Evolutionary conservation across 352 stramenopile species (phyloP), one percentile per base, ranked within the genome.

Genomic region (Aphanomyces astaci): DNA sequence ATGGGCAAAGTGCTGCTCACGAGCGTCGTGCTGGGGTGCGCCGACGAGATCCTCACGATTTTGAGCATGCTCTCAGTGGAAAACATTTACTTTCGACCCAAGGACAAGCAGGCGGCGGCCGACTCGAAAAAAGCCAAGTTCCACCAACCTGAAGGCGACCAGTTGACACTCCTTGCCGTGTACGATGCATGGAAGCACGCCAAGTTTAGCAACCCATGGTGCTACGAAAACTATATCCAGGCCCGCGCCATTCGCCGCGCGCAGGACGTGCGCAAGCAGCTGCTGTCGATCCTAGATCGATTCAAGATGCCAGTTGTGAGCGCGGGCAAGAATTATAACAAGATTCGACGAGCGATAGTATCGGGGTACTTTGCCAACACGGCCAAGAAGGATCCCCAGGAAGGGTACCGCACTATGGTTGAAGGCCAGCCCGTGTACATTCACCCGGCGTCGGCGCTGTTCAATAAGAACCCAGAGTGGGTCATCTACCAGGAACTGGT

Each of bases 121-220:
- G 97, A 99, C 71, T 96, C 99, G 82, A 98, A 98, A 77, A 99
- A 99, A 76, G 96, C 96, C 15, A 99, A 99, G 75, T 99, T 99
- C 70, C 94, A 98, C 72, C 95, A 99, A 70, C 86, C 95, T 3
- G 97, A 99, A 72, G 97, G 98, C 40, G 98, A 99, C 76, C 98
- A 99, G 74, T 78, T 99, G 25, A 99, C 97, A 17, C 78, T 99
- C 3, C 76, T 99, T 17, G 86, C 86, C 2, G 96, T 99, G 32
- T 99, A 99, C 80, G 95, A 99, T 66, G 94, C 86, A 43, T 99
- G 97, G 97, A 97, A 98, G 72, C 94, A 96, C 71, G 89, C 86
- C 33, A 98, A 98, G 68, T 99, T 98, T 73, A 96, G 84, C 22
- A 99, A 98, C 71, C 94, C 95, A n/a, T 99, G 98, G 97, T 99